These are phyloP conservation scores for Monilinia laxa DNA, from an alignment of 2,329 filamentous ascomycete species.

Conservation along the genomic window DNA sequence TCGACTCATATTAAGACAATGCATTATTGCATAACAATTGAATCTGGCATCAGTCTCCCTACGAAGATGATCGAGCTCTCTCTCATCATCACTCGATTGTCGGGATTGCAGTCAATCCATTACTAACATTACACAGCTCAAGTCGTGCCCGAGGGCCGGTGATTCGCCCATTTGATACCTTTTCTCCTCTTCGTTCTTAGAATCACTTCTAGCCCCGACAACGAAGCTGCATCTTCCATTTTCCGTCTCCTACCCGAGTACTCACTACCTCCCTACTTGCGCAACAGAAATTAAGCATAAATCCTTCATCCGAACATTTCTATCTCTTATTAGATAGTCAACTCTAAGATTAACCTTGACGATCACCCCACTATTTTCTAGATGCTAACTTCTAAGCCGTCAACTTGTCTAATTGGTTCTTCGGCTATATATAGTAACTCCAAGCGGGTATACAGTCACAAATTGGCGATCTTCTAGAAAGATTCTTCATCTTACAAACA, in stretches of 20 bases:
- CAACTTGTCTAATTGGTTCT: conserved; percentile 4
- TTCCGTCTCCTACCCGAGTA: no score
- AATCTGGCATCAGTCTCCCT: neutral
- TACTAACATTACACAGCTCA: conserved; percentile 6
- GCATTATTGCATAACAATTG: neutral
- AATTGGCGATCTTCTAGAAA: conserved; percentile 15
- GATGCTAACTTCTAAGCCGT: no score
- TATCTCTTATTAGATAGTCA: neutral
- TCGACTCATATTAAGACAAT: neutral
- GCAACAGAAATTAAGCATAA: conserved; percentile 16
- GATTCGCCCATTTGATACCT: neutral
- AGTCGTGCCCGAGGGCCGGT: conserved; percentile 5
- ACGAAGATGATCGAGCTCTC: neutral
- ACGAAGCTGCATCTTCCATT: neutral
- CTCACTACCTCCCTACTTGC: neutral
- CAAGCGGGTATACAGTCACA: conserved; percentile 8
- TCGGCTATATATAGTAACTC: conserved; percentile 10
- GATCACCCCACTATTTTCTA: conserved; percentile 5
- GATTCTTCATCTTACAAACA: neutral
- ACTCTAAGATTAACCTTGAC: conserved; percentile 7
- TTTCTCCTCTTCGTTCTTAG: neutral
- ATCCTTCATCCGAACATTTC: neutral
- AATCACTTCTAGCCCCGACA: neutral
- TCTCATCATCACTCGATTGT: neutral
- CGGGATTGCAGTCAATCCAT: neutral